Base-by-base conservation (phyloP, 1,284 basidiomycete species). In the Apiotrichum laibachii region DNA sequence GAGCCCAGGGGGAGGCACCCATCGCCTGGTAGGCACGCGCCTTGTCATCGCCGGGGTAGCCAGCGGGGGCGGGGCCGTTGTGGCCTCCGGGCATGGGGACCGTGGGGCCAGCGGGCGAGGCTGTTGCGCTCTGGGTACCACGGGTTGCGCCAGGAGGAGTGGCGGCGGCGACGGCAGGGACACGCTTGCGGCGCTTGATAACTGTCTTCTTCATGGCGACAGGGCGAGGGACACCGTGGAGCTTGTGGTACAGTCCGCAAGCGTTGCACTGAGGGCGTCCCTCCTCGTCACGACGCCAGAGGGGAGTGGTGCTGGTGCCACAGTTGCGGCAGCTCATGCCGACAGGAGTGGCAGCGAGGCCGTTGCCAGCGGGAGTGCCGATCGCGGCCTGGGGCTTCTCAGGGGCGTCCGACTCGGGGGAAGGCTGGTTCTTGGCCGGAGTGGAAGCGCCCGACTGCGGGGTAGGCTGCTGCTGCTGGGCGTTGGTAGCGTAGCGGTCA, bases 141-240 rank as follows among this genome's bases (percentile, higher is more conserved):
- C 63, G 60, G 18, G 49, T 52, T 6, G 55, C 59, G 6, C 43
- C 42, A 13, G 63, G 49, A 13, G 55, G 35, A 1, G 53, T 50
- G 12, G 58, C 53, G n/a, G 64, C 58, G 2, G 72, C 71, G 13
- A 79, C 87, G 43, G 91, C 92, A 50, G 93, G 90, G 34, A 98
- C 92, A 67, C 95, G 88, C 81, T 98, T 98, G 63, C 95, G 84
- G 40, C 95, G 86, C 81, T 99, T 99, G 83, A 99, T 99, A 68
- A 97, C 92, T 4, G 91, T 90, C 82, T 98, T 97, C 80, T 96
- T 97, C 92, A 99, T 94, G 59, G 92, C 92, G 63, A 95, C 95
- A 37, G 95, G 95, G 46, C 95, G 87, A 70, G 97, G 93, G 1
- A 91, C 92, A 58, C 93, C 92, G 81, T 99, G 95, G 13, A 99